These are phyloP conservation scores for Hanseniaspora meyeri DNA, from an alignment of 805 yeast species.

Conservation along the genomic window DNA sequence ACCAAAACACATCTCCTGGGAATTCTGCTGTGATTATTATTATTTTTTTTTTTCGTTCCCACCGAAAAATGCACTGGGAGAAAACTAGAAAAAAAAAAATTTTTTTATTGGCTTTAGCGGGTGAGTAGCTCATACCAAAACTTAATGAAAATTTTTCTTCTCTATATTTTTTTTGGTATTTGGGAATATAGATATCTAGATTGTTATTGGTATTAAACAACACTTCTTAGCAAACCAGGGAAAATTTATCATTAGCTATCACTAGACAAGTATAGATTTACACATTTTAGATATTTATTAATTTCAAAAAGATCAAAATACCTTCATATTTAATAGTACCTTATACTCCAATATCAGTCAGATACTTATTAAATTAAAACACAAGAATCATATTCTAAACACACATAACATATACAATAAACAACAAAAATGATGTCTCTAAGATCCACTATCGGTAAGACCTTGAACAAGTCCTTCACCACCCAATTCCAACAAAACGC, in stretches of 20 bases:
- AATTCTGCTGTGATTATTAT: no score
- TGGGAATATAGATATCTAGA: neutral
- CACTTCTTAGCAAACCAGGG: neutral
- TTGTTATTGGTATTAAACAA: no score
- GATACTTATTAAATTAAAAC: no score
- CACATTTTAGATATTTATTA: neutral
- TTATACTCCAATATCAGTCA: neutral
- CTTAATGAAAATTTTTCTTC: neutral
- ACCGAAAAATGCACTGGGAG: no score
- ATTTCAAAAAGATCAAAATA: neutral
- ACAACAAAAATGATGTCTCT: conserved; percentile 20
- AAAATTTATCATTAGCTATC: neutral
- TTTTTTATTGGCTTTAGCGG: neutral
- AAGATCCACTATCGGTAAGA: conserved; percentile 19
- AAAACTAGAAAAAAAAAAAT: neutral
- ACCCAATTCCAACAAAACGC: conserved; percentile 20
- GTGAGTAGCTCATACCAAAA: neutral
- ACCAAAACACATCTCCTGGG: no score
- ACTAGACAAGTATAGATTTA: neutral
- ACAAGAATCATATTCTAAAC: neutral
- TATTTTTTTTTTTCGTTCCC: no score
- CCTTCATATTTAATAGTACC: neutral
- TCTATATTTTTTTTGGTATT: no score
- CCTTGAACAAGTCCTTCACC: conserved; percentile 11
- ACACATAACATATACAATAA: neutral